These are phyloP conservation scores for Candida peoriensis DNA, from an alignment of 805 yeast genomes.

Conservation along the genomic window DNA sequence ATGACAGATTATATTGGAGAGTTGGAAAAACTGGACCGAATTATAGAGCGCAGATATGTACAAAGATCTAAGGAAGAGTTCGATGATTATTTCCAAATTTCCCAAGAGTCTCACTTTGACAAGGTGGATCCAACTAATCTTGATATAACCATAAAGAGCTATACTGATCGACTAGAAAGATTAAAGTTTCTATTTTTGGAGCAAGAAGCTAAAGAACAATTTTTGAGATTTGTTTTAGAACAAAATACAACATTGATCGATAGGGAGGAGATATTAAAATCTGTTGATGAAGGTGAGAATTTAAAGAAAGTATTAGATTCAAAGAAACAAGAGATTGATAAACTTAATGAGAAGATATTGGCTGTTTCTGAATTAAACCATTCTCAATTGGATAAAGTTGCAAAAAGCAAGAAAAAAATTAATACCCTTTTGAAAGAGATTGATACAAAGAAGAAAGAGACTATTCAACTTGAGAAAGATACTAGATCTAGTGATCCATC, in stretches of 20 bases:
- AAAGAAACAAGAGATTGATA: constrained; percentile 13
- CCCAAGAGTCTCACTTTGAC: no score
- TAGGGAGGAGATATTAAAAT: constrained; percentile 29
- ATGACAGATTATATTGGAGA: no score
- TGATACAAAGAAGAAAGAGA: neutral
- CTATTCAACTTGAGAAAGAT: neutral
- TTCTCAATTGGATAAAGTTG: neutral
- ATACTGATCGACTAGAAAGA: constrained; percentile 36
- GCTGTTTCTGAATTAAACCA: neutral
- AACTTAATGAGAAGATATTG: constrained; percentile 2
- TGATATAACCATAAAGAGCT: constrained; percentile 33
- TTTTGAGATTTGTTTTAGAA: constrained; percentile 46
- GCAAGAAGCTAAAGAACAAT: constrained; percentile 67
- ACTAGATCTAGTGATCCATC: neutral
- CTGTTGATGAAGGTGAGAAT: constrained; percentile 23
- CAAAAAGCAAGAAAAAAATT: neutral
- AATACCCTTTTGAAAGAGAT: constrained; percentile 10
- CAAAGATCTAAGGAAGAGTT: neutral
- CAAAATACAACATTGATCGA: constrained; percentile 25
- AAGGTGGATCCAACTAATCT: constrained; percentile 27
- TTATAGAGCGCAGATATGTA: no score
- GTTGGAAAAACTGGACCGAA: no score
- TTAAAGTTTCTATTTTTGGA: constrained; percentile 63
- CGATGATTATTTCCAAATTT: neutral
- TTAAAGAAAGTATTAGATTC: constrained; percentile 26